Evolutionary conservation across 768 basidiomycete species (phyloP).

Genomic region (Cyclocybe aegerita): DNA sequence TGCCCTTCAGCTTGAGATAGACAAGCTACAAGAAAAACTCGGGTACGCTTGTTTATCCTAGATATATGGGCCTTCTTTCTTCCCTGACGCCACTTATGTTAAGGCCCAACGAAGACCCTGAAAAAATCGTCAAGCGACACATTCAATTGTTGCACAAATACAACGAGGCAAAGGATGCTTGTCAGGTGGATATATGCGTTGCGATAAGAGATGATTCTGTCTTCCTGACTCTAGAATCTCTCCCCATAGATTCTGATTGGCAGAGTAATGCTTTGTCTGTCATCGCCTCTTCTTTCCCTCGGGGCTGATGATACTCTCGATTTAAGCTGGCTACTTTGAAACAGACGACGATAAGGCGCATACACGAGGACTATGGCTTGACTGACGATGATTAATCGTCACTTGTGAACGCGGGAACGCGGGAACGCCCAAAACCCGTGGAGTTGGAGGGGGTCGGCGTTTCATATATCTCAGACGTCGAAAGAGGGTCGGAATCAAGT

Average conservation of each 20-base stretch:
- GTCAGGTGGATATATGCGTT: constrained; percentile 49
- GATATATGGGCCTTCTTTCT: constrained; percentile 14
- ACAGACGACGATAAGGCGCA: too few relatives aligned
- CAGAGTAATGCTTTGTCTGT: constrained; percentile 50
- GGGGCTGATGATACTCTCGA: constrained; percentile 6
- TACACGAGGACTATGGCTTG: constrained; percentile 72
- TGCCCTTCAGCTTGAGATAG: constrained; percentile 48
- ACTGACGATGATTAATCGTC: constrained; percentile 48
- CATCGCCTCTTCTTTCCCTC: background rate
- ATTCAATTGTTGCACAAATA: constrained; percentile 74
- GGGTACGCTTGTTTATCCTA: constrained; percentile 32
- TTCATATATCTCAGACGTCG: background rate
- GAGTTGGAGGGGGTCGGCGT: background rate
- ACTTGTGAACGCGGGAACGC: background rate
- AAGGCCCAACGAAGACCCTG: constrained; percentile 48
- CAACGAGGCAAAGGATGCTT: constrained; percentile 82
- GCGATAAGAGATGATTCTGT: background rate
- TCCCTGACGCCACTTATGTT: background rate
- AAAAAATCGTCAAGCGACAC: constrained; percentile 61
- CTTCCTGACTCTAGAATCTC: background rate
- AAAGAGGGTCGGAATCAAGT: too few relatives aligned
- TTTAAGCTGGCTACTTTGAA: too few relatives aligned
- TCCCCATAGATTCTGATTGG: constrained; percentile 71
- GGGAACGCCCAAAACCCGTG: too few relatives aligned
- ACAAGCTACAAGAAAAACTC: constrained; percentile 44